phyloP scores from a whole-genome alignment of 352 stramenopile genomes.

The Pythium aquatile region DNA sequence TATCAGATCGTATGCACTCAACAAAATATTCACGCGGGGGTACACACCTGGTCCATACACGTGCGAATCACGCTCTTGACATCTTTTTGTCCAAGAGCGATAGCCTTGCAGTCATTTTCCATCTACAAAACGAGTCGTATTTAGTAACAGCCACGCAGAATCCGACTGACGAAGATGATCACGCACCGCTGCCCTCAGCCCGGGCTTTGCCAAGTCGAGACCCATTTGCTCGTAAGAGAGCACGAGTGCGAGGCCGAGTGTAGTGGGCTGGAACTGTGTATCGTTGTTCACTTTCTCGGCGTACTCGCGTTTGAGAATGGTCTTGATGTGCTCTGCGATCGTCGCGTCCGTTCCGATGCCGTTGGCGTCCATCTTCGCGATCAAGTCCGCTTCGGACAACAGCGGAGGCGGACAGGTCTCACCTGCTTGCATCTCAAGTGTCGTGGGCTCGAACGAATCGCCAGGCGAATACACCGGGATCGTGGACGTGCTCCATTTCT shows the following conservation, averaged over 20 bases:
- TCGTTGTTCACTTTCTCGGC: conserved; percentile 93
- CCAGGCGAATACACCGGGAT: conserved; percentile 86
- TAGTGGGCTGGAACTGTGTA: conserved; percentile 94
- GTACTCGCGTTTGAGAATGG: conserved; percentile 98
- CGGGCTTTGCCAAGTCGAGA: conserved; percentile 95
- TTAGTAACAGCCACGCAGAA: not conserved
- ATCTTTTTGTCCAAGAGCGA: conserved; percentile 78
- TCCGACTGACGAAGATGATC: not conserved
- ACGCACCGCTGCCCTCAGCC: conserved; percentile 85
- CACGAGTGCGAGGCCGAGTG: conserved; percentile 88
- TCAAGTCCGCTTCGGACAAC: conserved; percentile 92
- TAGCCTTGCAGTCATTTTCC: conserved; percentile 91
- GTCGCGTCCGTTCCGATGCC: conserved; percentile 95
- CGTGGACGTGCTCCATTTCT: conserved; percentile 87
- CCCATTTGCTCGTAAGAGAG: conserved; percentile 93
- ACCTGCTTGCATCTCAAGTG: conserved; percentile 63
- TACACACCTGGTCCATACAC: conserved; percentile 85
- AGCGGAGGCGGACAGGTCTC: conserved; percentile 85
- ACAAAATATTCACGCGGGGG: not conserved
- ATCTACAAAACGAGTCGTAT: conserved; percentile 50
- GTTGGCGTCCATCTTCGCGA: conserved; percentile 94
- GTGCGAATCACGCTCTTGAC: conserved; percentile 67
- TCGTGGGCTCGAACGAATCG: conserved; percentile 72
- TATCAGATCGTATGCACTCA: not conserved
- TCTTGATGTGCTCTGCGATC: conserved; percentile 98